Percentiles rank a stretch among this genome's conserved stretches.
These are phyloP conservation scores for Hypoxylon sp. DNA, from an alignment of 2,329 filamentous ascomycete genomes.

Conservation along the genomic window DNA sequence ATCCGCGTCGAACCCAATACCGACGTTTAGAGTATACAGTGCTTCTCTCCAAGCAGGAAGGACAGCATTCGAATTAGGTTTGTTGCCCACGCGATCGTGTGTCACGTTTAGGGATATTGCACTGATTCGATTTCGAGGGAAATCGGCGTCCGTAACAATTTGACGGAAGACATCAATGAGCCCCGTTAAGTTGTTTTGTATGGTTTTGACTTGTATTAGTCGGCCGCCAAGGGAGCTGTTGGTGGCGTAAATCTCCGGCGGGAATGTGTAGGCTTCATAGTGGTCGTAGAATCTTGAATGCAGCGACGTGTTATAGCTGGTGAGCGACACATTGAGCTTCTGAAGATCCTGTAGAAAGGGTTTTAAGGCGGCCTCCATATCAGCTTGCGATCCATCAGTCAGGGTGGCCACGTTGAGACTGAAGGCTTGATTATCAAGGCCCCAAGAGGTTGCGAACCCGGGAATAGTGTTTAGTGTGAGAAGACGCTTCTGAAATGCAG, in stretches of 20 bases:
- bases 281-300: constrained; percentile 5
- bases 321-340: background rate
- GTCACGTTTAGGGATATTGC: constrained; percentile 17
- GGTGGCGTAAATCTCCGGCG: background rate
- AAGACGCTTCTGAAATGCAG: constrained; percentile 10
- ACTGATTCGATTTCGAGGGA: background rate
- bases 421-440: constrained; percentile 11
- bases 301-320: background rate
- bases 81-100: constrained; percentile 1
- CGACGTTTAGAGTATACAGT: constrained; percentile 27
- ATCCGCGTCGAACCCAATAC: background rate
- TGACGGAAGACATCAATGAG: background rate
- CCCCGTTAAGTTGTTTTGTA: background rate
- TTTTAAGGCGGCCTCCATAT: background rate
- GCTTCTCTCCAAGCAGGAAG: constrained; percentile 56
- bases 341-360: background rate
- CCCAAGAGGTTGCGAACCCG: constrained; percentile 18
- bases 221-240: constrained; percentile 1
- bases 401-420: constrained; percentile 11
- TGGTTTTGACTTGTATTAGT: background rate
- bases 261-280: constrained; percentile 5
- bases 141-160: background rate
- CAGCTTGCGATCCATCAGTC: background rate
- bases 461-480: constrained; percentile 12
- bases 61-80: constrained; percentile 51